phyloP scores from a whole-genome alignment of 1,139 yeast species.

The Taphrina populina region DNA sequence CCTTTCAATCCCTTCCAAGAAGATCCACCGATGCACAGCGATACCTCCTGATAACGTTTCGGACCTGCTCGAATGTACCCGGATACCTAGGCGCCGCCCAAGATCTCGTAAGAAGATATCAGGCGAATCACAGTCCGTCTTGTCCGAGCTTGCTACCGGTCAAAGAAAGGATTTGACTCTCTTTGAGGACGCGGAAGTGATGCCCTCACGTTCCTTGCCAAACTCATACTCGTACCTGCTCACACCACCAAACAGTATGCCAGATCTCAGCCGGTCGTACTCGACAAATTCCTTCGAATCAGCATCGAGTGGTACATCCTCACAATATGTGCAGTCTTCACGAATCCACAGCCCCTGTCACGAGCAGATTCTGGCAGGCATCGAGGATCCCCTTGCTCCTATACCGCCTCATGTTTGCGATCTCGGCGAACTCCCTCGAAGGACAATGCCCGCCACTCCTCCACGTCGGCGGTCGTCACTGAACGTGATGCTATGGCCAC shows the following conservation, averaged over 20 bases:
- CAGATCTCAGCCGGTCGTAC: constrained; percentile 12
- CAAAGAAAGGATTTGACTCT: neutral
- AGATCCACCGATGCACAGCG: no score
- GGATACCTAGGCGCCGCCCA: constrained; percentile 22
- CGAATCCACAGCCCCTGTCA: neutral
- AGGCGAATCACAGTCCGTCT: neutral
- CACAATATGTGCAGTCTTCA: neutral
- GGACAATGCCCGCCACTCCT: neutral
- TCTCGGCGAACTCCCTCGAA: neutral
- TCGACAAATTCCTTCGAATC: constrained; percentile 22
- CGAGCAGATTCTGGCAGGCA: constrained; percentile 1
- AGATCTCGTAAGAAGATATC: no score
- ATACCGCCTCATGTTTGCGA: neutral
- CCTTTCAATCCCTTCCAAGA: constrained; percentile 11
- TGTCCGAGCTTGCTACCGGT: neutral
- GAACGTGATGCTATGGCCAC: constrained; percentile 18
- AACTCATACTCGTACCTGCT: constrained; percentile 13
- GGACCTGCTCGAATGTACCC: constrained; percentile 10
- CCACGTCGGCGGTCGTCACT: constrained; percentile 12
- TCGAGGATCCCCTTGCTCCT: constrained; percentile 6
- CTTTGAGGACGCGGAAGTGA: neutral
- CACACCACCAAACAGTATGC: constrained; percentile 30
- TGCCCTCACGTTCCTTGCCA: neutral
- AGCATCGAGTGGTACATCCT: neutral
- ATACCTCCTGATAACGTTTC: constrained; percentile 2